Evolutionary conservation across 768 basidiomycete species (phyloP), one percentile per base, ranked within the genome.

Genomic region (Guyanaporus albipodus): DNA sequence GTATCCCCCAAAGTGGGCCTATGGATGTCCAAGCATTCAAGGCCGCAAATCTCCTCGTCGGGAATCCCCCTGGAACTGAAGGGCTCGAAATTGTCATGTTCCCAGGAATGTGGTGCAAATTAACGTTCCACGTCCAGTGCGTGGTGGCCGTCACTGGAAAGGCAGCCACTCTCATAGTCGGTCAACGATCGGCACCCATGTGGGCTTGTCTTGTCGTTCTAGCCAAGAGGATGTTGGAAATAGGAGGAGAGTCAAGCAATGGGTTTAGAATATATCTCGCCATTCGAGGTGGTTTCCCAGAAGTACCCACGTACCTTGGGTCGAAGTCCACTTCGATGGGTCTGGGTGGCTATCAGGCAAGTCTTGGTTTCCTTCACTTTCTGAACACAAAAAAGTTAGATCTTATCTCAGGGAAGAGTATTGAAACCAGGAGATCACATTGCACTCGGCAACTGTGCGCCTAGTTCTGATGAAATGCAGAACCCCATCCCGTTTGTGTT

Each of bases 261-360:
- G 83, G 84, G 0, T 73, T 79, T 46, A 70, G 83, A 38, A 63
- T 63, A 3, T 85, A 86, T 51, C 49, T 87, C 26, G 73, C 75
- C 11, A 58, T 85, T 19, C 67, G 70, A 28, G 83, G 82, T 3
- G 84, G 83, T 0, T 76, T 87, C 49, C 83, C 82, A 0, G 68
- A 68, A 14, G 66, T 82, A 2, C 76, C 80, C 27, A 5, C 46
- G 5, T 85, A 82, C 56, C 67, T 85, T 2, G 81, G 77, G 4
- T 82, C 80, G 0, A 85, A 85, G 63, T 78, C 80, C 5, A 82
- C 83, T 18, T 81, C 78, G 1, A 72, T 82, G 71, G 76, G 79
- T 12, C 53, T 81, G 10, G 81, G 81, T 34, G 79, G 81, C 3
- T 81, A 78, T 57, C 81, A 80, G 62, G 79, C 73, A 35, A 39